A percentile compares a stretch with the other conserved stretches of the same genome.
Evolutionary conservation across 2,329 filamentous ascomycete genomes (phyloP).

Genomic region (Sporothrix euskadiensis): DNA sequence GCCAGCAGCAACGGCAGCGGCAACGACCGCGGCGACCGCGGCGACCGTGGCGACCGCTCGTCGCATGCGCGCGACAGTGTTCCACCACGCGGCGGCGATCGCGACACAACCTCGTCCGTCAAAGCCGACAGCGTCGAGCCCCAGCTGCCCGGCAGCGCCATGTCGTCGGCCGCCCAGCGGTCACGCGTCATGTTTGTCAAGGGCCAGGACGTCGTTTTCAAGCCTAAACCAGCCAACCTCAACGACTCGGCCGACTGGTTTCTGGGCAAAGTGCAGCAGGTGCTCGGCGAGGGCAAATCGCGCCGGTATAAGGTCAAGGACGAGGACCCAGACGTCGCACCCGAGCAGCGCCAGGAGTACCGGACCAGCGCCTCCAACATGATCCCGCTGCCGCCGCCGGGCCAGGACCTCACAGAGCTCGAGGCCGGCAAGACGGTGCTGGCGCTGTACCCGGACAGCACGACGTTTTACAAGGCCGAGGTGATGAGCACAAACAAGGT

Average conservation of each 20-base stretch:
- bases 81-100: conserved; percentile 44
- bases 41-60: conserved; percentile 35
- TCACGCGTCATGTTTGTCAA: conserved; percentile 60
- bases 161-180: conserved; percentile 43
- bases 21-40: conserved; percentile 30
- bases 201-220: conserved; percentile 67
- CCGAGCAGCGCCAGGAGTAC: conserved; percentile 66
- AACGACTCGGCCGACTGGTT: conserved; percentile 65
- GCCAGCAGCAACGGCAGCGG: conserved; percentile 36
- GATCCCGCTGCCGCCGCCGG: conserved; percentile 68
- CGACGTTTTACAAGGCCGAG: conserved; percentile 82
- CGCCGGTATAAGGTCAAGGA: conserved; percentile 78
- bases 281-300: conserved; percentile 74
- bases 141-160: conserved; percentile 39
- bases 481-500: conserved; percentile 66
- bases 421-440: conserved; percentile 71
- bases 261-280: conserved; percentile 73
- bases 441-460: conserved; percentile 79
- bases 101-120: conserved; percentile 55
- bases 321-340: conserved; percentile 67
- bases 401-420: conserved; percentile 58
- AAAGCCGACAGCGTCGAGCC: conserved; percentile 60
- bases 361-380: conserved; percentile 72
- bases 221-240: conserved; percentile 54
- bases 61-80: conserved; percentile 41